Base-by-base conservation (phyloP, 2,329 filamentous ascomycete genomes). In the Ophiosphaerella korrae region DNA sequence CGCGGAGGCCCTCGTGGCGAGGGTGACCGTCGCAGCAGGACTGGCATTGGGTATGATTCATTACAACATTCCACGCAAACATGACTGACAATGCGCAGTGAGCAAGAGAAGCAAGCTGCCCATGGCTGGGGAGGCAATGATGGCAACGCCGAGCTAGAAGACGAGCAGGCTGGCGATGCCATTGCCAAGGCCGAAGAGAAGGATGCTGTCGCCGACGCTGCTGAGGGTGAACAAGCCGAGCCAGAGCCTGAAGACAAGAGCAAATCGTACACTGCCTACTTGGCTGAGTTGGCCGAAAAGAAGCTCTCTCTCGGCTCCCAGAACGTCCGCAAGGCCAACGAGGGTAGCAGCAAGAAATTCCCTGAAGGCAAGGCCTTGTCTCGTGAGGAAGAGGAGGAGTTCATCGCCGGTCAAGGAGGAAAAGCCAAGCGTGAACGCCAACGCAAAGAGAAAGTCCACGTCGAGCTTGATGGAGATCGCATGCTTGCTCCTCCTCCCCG, bases 321-420 rank as follows among this genome's bases (percentile, higher is more conserved):
- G 65, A 84, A 90, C 70, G 83, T 91, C 72, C 93, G 94, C 80
- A 87, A 92, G 82, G 81, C 93, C 77, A 97, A 97, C 82, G 92
- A 97, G 82, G 92, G 92, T 71, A 84, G 82, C 81, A 90, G 91
- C 82, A 93, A 94, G 85, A 94, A 97, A 84, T 96, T 92, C 90
- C 89, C 89, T 70, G 82, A 84, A 69, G 92, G 91, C 74, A 95
- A 92, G 82, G 78, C 81, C 58, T 66, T 85, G 67, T 68, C 74
- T 68, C 81, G 80, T 62, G 74, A 73, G 52, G 74, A 81, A 41
- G 83, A 84, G 47, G 86, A 91, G 67, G 86, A 88, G 62, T 97
- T 90, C 84, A 88, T 96, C 72, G 78, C 88, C 69, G 86, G 83
- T 66, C 76, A 82, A 62, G 82, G 80, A 57, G 88, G 88, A 79